Base-by-base conservation (phyloP, 2,329 filamentous ascomycete species). In the Fusarium acutatum region DNA sequence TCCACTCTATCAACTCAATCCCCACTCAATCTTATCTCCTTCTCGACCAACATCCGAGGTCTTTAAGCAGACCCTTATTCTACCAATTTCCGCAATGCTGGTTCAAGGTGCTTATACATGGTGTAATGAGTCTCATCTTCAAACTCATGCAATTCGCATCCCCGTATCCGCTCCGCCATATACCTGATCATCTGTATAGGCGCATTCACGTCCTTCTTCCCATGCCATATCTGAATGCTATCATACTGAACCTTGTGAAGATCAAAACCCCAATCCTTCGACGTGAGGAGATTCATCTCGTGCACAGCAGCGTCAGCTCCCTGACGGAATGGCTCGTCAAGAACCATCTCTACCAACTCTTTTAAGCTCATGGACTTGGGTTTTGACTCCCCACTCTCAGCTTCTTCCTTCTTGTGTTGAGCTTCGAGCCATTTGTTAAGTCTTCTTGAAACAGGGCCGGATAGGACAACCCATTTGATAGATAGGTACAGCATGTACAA, bases 121-220 rank as follows among this genome's bases (percentile, higher is more conserved):
- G 77, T 79, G 46, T 79, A 81, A 52, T 83, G 82, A 7, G 75
- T 80, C 13, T 83, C 80, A 3, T 77, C 77, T 20, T 78, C 75
- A 43, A 79, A 82, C 67, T 83, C 82, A 5, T 72, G 69, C 15
- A 84, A 67, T 7, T 68, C 69, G 9, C 75, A 75, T 38, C 83
- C 74, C 6, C 81, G 82, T 35, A 86, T 53, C 18, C 74, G 73
- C 32, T 82, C 74, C 2, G 81, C 80, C 76, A 84, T 79, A 57
- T 81, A 83, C n/a, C 81, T 77, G 9, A 82, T 78, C 76, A 80
- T 79, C 26, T 61, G 64, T 15, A 82, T 75, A 3, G 81, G 82
- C 4, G 78, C 77, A 43, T 83, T 81, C 17, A 30, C 59, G 35
- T 83, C 81, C 24, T 77, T 68, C 4, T 64, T 69, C 4, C 82